Conservation (phyloP, 371 early-diverging fungal species). For the Mortierella sp. region DNA sequence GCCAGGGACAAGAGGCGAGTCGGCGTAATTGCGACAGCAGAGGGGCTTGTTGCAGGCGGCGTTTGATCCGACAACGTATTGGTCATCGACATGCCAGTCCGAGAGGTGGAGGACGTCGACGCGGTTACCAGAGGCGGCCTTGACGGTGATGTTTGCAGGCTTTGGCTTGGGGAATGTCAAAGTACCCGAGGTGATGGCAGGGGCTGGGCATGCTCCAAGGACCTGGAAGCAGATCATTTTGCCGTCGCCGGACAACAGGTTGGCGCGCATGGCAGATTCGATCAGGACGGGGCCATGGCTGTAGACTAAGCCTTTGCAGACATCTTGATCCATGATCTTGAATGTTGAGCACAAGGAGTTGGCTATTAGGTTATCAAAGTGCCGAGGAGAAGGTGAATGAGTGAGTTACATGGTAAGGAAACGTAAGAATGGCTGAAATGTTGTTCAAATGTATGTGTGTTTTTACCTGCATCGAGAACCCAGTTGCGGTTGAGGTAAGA, state of each 20-base stretch:
- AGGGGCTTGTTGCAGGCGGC: conserved; percentile 66
- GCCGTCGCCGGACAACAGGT: conserved; percentile 49
- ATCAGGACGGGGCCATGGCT: conserved; percentile 48
- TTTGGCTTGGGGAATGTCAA: conserved; percentile 69
- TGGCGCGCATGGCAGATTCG: conserved; percentile 43
- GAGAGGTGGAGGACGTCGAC: conserved; percentile 72
- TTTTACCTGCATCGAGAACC: conserved; percentile 42
- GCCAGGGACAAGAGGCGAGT: conserved; percentile 7
- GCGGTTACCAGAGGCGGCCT: conserved; percentile 54
- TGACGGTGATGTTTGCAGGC: conserved; percentile 48
- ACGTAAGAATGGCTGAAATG: too few relatives aligned
- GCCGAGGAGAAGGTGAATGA: too few relatives aligned
- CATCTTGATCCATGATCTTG: conserved; percentile 44
- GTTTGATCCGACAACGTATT: conserved; percentile 67
- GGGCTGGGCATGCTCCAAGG: conserved; percentile 45
- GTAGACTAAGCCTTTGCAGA: conserved; percentile 49
- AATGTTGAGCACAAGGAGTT: conserved; percentile 34
- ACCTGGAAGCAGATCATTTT: conserved; percentile 50
- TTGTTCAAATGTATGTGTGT: neutral
- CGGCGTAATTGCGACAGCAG: conserved; percentile 66
- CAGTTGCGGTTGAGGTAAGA: conserved; percentile 51
- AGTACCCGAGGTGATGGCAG: conserved; percentile 36
- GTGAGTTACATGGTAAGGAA: too few relatives aligned
- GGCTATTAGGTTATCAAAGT: neutral
- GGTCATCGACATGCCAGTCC: conserved; percentile 75